Evolutionary conservation across 768 basidiomycete species (phyloP), one percentile per base, ranked within the genome.

Genomic region (Cubamyces sp.): DNA sequence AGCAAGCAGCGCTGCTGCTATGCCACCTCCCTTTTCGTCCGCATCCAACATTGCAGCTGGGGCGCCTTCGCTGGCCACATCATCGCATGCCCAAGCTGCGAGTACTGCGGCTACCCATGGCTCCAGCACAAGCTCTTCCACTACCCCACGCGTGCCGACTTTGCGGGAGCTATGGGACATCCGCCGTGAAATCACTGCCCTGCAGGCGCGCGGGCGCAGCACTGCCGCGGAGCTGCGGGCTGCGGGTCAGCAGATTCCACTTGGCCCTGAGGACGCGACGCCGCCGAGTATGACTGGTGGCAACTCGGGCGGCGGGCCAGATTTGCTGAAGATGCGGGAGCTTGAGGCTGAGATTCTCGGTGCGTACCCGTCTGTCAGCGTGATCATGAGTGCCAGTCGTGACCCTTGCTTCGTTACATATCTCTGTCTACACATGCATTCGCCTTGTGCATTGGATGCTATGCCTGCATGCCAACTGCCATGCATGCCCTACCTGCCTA

Each of bases 161-260:
- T 54, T 61, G 25, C 69, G 71, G 30, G 68, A 73, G 34, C 46
- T 73, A 37, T 70, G 69, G 71, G 70, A 71, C 50, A 64, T 73
- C 6, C 70, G 71, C 2, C 57, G 69, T 21, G 68, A 71, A 60
- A 67, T 71, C 19, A 68, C 70, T 16, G 70, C 71, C 11, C 55
- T 70, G 46, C 68, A 66, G 48, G 71, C 65, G 8, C 66, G 61
- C 15, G 70, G 71, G 48, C 51, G 49, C 1, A 50, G 42, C 34
- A 40, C 69, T 15, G 39, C 66, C 43, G 56, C 58, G 21, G 64
- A 67, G 16, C 64, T 71, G 62, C 60, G 45, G 18, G 56, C 50
- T 11, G 45, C 43, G 2, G 57, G 62, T 19, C 54, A 60, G 23
- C 56, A 59, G 49, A 59, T 59, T 23, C 57, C 57, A 6, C 57